Evolutionary conservation across 2,329 filamentous ascomycete genomes (phyloP).

Genomic region (Lasiodiplodia sp.): DNA sequence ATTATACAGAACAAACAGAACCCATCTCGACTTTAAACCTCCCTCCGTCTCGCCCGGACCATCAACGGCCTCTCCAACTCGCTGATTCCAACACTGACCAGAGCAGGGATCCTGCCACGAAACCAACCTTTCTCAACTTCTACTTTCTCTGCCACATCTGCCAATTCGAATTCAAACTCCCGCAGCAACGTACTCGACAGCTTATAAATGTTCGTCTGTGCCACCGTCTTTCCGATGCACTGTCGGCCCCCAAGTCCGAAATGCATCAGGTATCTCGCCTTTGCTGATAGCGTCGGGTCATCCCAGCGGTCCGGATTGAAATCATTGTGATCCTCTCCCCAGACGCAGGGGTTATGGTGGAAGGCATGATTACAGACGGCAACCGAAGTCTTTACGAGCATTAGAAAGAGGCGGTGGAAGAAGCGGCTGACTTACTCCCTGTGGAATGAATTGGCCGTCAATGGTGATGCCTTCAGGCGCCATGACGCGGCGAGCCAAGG

Average conservation of each 20-base stretch:
- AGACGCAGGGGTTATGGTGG: conserved; percentile 8
- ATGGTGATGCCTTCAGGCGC: conserved; percentile 37
- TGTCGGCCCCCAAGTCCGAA: conserved; percentile 43
- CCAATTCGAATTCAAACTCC: conserved; percentile 44
- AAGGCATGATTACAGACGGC: conserved; percentile 43
- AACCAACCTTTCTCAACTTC: conserved; percentile 2
- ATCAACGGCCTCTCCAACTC: conserved; percentile 23
- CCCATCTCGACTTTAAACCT: background rate
- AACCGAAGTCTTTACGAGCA: conserved; percentile 38
- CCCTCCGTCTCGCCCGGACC: conserved; percentile 23
- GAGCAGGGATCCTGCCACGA: background rate
- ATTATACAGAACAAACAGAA: background rate
- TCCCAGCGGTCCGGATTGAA: conserved; percentile 44
- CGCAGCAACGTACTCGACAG: conserved; percentile 41
- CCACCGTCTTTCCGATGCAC: conserved; percentile 48
- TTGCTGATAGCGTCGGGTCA: background rate
- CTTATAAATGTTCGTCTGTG: conserved; percentile 47
- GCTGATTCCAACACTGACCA: conserved; percentile 16
- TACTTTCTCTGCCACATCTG: conserved; percentile 33
- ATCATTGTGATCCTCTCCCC: conserved; percentile 38
- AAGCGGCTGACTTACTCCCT: conserved; percentile 36
- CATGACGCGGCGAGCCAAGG: conserved; percentile 41
- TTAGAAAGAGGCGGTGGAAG: background rate
- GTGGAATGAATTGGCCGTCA: conserved; percentile 37
- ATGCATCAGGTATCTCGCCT: conserved; percentile 43